Conservation (phyloP, 371 early-diverging fungal genomes). For the Mortierella polycephala region DNA sequence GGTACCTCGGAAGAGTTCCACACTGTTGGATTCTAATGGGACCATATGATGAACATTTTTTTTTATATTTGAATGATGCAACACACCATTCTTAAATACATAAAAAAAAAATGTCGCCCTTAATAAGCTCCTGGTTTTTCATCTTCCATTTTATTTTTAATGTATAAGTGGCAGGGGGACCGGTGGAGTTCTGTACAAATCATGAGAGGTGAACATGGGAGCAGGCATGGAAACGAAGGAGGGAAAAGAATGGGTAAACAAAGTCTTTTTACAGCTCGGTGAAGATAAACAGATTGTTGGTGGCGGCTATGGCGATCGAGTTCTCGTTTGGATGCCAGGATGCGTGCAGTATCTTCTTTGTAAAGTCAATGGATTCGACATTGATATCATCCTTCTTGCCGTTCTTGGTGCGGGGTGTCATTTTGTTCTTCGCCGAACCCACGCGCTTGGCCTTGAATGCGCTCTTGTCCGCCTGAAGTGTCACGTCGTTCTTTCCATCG, state of each 20-base stretch:
- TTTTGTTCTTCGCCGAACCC: conserved; percentile 64
- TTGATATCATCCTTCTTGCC: conserved; percentile 80
- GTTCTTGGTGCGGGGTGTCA: conserved; percentile 54
- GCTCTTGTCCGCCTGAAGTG: conserved; percentile 96
- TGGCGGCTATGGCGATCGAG: conserved; percentile 96
- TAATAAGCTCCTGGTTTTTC: neutral
- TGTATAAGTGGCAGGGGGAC: neutral
- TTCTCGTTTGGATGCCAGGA: conserved; percentile 98
- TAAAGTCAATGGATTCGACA: conserved; percentile 88
- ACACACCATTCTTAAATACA: neutral
- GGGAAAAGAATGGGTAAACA: neutral
- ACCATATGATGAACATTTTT: conserved; percentile 3
- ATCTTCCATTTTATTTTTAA: neutral
- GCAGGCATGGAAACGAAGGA: neutral
- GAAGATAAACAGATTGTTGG: conserved; percentile 98
- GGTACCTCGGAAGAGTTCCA: conserved; percentile 27
- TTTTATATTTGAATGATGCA: neutral
- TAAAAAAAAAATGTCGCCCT: neutral
- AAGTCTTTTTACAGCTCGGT: conserved; percentile 59
- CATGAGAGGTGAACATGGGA: neutral
- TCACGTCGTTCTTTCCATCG: conserved; percentile 78
- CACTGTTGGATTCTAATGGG: conserved; percentile 17
- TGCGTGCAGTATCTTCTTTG: conserved; percentile 96
- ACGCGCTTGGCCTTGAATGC: conserved; percentile 95
- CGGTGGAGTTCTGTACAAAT: neutral